Base-by-base conservation (phyloP, 106 monocot genomes). In the Agapanthus africanus region DNA sequence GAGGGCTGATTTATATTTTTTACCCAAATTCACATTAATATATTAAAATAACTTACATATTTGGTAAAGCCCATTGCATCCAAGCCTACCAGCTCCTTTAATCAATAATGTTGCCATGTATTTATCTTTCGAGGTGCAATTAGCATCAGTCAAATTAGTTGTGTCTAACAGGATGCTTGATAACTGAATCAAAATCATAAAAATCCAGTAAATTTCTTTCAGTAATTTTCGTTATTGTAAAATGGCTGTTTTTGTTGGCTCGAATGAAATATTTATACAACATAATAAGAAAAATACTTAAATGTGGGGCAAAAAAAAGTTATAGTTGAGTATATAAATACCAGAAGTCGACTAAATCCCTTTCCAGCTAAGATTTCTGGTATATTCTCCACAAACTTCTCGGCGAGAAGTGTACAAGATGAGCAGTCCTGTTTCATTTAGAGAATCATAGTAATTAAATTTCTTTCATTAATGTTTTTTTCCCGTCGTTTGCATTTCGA, bases 91-190 rank as follows among this genome's bases (percentile, higher is more conserved):
- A 22, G 79, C 79, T 28, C 79, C 74, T 37, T 72, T 70, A 28
- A 80, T 70, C 56, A 80, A 37, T 11, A 70, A 38, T 36, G 79
- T 75, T 22, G 70, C 11, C 41, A 74, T 79, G 33, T 79, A 74
- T 27, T 74, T 75, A 38, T 80, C 80, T 75, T 80, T 72, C 3
- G 44, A 11, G 21, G 70, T 75, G 70, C 80, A 80, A 21, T 51
- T 51, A 31, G 52, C 26, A 70, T 32, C 26, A 11, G 51, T 70
- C 56, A 80, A 54, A 13, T 75, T 74, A 46, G 16, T 28, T 32
- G 80, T 80, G 75, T 80, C 80, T 19, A 71, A 70, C 13, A 80
- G 70, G 4, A 80, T 80, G 11, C 79, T 65, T 37, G 79, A 46
- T 28, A 80, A 31, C 79, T 74, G 63, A 30, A 56, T 21, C 31